Base-by-base conservation (phyloP, 225 moss, liverwort and hornwort genomes). In the Physcomitrellopsis africana region DNA sequence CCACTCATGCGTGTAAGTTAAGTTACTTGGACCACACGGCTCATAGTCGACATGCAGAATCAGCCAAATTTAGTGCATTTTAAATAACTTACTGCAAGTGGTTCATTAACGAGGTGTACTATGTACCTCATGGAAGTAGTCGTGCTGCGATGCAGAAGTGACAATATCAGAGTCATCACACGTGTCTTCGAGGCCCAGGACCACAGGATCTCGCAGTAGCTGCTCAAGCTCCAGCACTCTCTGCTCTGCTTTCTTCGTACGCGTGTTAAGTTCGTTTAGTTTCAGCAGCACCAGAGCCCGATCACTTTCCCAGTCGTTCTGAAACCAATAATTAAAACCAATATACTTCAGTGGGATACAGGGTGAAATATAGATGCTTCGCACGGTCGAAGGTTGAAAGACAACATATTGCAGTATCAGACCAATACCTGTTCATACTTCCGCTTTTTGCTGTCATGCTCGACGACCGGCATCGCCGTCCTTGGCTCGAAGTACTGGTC, bases 201-300 rank as follows among this genome's bases (percentile, higher is more conserved):
- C 11, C 15, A 59, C 77, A 69, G 74, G 82, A 22, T 78, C 73
- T 57, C 74, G 82, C 11, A 78, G 22, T 17, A 82, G 60, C 63
- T 82, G 82, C 65, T 82, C 82, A 9, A 82, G 82, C 65, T 82
- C 82, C 27, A 74, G 41, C 3, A 82, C 82, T 51, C 82, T 69
- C 44, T 78, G 82, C 69, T 82, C 82, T 27, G 82, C 82, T 19
- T 65, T 73, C 22, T 56, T 69, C 16, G 82, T 77, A 2, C 82
- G 82, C 26, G 61, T 45, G 63, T 77, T 74, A 13, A 82, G 69
- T 64, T 82, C 82, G 20, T 63, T 78, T 51, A 82, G 56, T 57
- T 74, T 82, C 69, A 69, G 65, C 15, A 82, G 73, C 10, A 78
- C 82, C 47, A 57, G 43, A 23, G 69, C 69, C 45, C 82, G 69